These are phyloP conservation scores for Tritrichomonas foetus DNA, from an alignment of 208 protist species.

Conservation along the genomic window DNA sequence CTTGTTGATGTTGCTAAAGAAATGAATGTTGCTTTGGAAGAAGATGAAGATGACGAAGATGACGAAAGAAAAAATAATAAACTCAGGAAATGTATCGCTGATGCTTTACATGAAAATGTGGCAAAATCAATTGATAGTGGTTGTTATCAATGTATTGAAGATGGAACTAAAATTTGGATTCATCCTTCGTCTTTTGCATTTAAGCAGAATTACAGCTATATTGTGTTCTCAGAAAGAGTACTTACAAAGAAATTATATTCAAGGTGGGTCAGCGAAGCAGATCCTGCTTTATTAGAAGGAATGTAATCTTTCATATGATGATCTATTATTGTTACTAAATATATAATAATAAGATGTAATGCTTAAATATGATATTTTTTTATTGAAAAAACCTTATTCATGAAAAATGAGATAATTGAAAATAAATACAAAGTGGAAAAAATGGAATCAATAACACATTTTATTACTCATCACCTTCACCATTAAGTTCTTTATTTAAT, in stretches of 20 bases:
- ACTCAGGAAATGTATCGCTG: not conserved
- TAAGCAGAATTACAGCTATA: not conserved
- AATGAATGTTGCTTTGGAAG: not conserved
- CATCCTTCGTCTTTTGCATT: constrained; percentile 27
- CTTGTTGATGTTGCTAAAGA: not conserved
- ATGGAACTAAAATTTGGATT: not conserved
- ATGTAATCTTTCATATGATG: too few species aligned
- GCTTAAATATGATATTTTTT: too few species aligned
- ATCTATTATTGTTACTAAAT: too few species aligned
- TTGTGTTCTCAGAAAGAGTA: constrained; percentile 28
- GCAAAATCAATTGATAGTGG: not conserved
- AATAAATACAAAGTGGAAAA: too few species aligned
- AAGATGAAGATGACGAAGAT: not conserved
- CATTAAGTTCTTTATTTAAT: too few species aligned
- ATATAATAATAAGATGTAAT: too few species aligned
- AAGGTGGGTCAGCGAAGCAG: not conserved
- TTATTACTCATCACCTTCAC: too few species aligned
- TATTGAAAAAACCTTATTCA: too few species aligned
- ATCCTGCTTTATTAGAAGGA: not conserved
- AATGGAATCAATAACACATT: too few species aligned
- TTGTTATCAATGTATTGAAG: not conserved
- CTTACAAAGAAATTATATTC: constrained; percentile 1
- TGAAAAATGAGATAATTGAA: too few species aligned
- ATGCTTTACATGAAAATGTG: not conserved
- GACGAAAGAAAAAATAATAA: not conserved